phyloP scores from a whole-genome alignment of 2,329 filamentous ascomycete species.

The Aspergillus piperis region DNA sequence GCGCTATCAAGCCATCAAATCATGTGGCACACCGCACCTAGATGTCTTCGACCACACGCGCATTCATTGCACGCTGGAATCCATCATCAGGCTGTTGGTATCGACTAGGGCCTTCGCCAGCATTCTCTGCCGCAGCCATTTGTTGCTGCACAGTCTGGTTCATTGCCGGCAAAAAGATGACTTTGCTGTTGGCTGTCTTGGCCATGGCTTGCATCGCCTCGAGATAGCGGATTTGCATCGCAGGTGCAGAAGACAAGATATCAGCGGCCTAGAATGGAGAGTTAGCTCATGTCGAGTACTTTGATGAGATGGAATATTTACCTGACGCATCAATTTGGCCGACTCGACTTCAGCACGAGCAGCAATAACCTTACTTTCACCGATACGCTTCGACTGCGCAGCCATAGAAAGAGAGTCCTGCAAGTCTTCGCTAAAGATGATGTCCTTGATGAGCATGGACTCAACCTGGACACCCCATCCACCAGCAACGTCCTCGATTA shows the following conservation, averaged over 20 bases:
- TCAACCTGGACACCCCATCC: slow-evolving; percentile 97
- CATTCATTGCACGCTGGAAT: slow-evolving; percentile 79
- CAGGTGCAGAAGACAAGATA: slow-evolving; percentile 84
- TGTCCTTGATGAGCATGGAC: slow-evolving; percentile 99
- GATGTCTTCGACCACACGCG: slow-evolving; percentile 82
- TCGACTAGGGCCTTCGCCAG: slow-evolving; percentile 58
- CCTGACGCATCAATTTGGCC: slow-evolving; percentile 79
- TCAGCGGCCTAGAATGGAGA: slow-evolving; percentile 67
- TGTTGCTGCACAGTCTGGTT: slow-evolving; percentile 60
- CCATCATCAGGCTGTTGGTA: slow-evolving; percentile 57
- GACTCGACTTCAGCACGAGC: slow-evolving; percentile 95
- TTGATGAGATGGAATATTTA: slow-evolving; percentile 8
- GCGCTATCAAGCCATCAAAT: slow-evolving; percentile 7
- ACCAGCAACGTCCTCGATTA: slow-evolving; percentile 91
- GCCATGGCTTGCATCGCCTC: slow-evolving; percentile 99
- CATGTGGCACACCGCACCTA: slow-evolving; percentile 45
- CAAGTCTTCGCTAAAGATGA: slow-evolving; percentile 92
- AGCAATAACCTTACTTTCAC: slow-evolving; percentile 97
- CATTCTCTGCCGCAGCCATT: slow-evolving; percentile 51
- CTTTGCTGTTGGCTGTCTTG: slow-evolving; percentile 84
- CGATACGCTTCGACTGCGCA: slow-evolving; percentile 96
- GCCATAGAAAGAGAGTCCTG: slow-evolving; percentile 98
- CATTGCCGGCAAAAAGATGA: slow-evolving; percentile 74
- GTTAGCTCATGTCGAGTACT: slow-evolving; percentile 11
- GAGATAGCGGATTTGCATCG: slow-evolving; percentile 97